Base-by-base conservation (phyloP, 768 basidiomycete species). In the Chalciporus chontae region DNA sequence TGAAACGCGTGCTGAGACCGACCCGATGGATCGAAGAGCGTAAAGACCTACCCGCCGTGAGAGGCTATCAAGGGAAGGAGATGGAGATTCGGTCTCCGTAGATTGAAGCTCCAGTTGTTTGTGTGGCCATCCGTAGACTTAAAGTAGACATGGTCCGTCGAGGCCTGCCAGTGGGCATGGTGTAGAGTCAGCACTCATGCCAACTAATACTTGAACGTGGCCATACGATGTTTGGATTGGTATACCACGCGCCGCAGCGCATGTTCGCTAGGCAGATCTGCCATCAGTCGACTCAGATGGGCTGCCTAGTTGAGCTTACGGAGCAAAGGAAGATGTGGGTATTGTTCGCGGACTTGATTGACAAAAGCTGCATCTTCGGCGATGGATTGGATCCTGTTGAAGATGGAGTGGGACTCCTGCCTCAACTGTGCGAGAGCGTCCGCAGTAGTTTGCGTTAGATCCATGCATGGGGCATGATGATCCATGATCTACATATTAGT, bases 191-290 rank as follows among this genome's bases (percentile, higher is more conserved):
- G 19, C 5, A n/a, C 15, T 9, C n/a, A 27, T 18, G 18, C 19
- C 17, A n/a, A 24, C 23, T 13, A 21, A 11, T 5, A n/a, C 5
- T 13, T 0, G 21, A 18, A n/a, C 0, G 2, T 8, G 6, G 4
- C 58, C 76, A 60, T 61, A 83, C 84, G 48, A 84, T 77, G 7
- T 58, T 51, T 17, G 92, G 89, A 58, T 92, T 77, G 6, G 85
- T 81, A 65, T 96, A 97, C 94, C 94, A 98, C 7, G 86, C 86
- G 4, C 95, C 95, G 60, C 94, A 96, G 19, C 95, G 81, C 61
- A 94, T 77, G 65, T 98, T 98, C 3, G 95, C 92, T 89, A 61
- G 31, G 19, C 4, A 9, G 11, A 19, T n/a, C 14, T 5, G n/a
- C 50, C 23, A 47, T 43, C 27, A 8, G 10, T 32, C n/a, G 27